phyloP scores from a whole-genome alignment of 192 early-diverging fungal genomes.

The Helicostylum pulchrum region DNA sequence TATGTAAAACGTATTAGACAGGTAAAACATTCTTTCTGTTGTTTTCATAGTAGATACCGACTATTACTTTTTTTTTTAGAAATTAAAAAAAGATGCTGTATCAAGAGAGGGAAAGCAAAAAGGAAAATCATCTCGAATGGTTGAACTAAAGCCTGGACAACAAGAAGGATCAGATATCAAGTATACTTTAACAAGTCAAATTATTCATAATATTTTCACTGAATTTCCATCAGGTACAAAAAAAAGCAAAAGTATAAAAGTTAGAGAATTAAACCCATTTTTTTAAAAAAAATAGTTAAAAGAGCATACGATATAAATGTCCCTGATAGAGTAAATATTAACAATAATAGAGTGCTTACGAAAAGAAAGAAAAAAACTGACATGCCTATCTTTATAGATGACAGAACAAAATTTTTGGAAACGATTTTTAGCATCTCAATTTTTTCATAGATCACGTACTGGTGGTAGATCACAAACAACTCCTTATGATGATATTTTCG shows the following conservation, averaged over 20 bases:
- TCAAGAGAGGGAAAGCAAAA: slow-evolving; percentile 71
- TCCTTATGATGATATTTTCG: slow-evolving; percentile 74
- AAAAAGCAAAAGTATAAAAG: not conserved
- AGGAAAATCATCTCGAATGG: slow-evolving; percentile 73
- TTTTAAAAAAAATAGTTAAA: slow-evolving; percentile 50
- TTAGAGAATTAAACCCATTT: not conserved
- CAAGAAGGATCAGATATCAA: slow-evolving; percentile 79
- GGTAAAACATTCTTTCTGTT: slow-evolving; percentile 10
- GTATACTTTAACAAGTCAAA: slow-evolving; percentile 84
- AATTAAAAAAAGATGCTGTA: slow-evolving; percentile 67
- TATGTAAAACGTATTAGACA: slow-evolving; percentile 47
- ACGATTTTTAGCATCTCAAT: slow-evolving; percentile 75
- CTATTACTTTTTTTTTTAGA: slow-evolving; percentile 1
- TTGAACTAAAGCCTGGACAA: slow-evolving; percentile 60
- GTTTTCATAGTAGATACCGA: not conserved
- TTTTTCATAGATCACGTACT: slow-evolving; percentile 79
- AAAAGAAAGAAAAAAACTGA: not conserved
- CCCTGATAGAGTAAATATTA: slow-evolving; percentile 49
- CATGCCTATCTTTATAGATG: slow-evolving; percentile 31
- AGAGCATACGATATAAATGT: slow-evolving; percentile 80
- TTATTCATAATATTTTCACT: slow-evolving; percentile 84
- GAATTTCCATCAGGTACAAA: slow-evolving; percentile 76
- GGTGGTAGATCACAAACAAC: slow-evolving; percentile 41
- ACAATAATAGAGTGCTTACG: too few species aligned
- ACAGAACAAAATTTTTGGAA: slow-evolving; percentile 86